Base-by-base conservation (phyloP, 2,329 filamentous ascomycete genomes). In the Apiospora marii region DNA sequence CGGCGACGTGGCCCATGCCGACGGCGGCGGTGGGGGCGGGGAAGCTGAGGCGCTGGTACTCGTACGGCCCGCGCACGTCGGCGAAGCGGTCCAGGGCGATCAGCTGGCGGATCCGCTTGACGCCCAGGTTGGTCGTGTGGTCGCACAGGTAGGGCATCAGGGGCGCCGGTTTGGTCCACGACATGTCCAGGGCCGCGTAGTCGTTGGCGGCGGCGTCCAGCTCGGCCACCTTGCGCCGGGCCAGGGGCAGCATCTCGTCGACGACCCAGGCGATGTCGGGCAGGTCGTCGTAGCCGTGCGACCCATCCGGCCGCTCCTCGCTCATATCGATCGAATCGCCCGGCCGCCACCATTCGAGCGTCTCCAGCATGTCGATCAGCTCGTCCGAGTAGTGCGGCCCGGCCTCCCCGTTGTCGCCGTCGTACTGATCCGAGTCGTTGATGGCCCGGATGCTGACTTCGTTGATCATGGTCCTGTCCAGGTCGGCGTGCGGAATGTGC, bases 261-360 rank as follows among this genome's bases (percentile, higher is more conserved):
- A 64, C 58, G 58, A 64, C 58, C 58, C 58, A 64, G 34, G 19
- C 13, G 19, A 64, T 41, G 22, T 41, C 58, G 8, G 58, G 58
- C 58, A 64, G 34, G 22, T 4, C 58, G 22, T 64, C 58, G 22
- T 41, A 41, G 8, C 58, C 58, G 22, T 64, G 22, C 10, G 34
- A 13, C 30, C 58, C 58, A n/a, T 64, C 58, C 5, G 0, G 8
- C 7, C 58, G 34, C 34, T 41, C 19, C 1, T 24, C 19, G 3
- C 8, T 10, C 37, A 41, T 30, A 30, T 22, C 8, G 19, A n/a
- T 8, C 1, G 13, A 10, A 6, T 5, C 19, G 4, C 14, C 34
- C 58, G 1, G 37, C 37, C 19, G 19, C 30, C 7, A 3, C 58
- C 58, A 64, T n/a, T 41, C 58, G 1, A 64, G 10, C 10, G 3